A percentile compares a stretch with the other conserved stretches of the same genome.
Conservation (phyloP, 306 rosid genomes). For the Argentina anserina region DNA sequence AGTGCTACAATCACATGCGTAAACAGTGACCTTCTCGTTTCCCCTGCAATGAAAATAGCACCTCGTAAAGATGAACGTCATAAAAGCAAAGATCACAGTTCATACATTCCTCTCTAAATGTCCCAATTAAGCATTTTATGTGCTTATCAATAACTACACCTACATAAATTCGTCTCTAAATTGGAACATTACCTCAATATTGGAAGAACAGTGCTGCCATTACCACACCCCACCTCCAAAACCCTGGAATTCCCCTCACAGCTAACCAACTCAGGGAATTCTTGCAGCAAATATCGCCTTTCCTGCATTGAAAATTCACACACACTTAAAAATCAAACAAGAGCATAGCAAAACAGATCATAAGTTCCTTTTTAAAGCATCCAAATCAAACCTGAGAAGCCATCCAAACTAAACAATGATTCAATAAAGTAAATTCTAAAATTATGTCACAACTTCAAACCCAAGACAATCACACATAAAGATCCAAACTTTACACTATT, state of each 20-base stretch:
- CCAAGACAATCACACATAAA: background rate
- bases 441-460: background rate
- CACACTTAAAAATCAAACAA: background rate
- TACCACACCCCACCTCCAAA: slow-evolving; percentile 92
- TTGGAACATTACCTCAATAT: slow-evolving; percentile 52
- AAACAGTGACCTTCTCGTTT: slow-evolving; percentile 54
- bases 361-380: background rate
- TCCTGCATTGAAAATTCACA: slow-evolving; percentile 41
- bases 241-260: slow-evolving; percentile 44
- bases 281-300: slow-evolving; percentile 81
- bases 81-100: background rate
- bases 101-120: background rate
- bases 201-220: slow-evolving; percentile 83
- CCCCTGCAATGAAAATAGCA: slow-evolving; percentile 45
- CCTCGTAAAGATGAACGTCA: slow-evolving; percentile 9
- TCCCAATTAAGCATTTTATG: background rate
- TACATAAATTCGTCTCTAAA: background rate
- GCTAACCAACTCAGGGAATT: slow-evolving; percentile 67
- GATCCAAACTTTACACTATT: background rate
- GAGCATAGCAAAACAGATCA: background rate
- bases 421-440: background rate
- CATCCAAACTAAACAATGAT: background rate
- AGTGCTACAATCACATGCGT: slow-evolving; percentile 83
- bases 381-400: background rate
- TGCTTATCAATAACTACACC: background rate